A percentile compares a stretch with the other conserved stretches of the same genome.
Conservation (phyloP, 2,329 filamentous ascomycete genomes). For the Botrytis tulipae region DNA sequence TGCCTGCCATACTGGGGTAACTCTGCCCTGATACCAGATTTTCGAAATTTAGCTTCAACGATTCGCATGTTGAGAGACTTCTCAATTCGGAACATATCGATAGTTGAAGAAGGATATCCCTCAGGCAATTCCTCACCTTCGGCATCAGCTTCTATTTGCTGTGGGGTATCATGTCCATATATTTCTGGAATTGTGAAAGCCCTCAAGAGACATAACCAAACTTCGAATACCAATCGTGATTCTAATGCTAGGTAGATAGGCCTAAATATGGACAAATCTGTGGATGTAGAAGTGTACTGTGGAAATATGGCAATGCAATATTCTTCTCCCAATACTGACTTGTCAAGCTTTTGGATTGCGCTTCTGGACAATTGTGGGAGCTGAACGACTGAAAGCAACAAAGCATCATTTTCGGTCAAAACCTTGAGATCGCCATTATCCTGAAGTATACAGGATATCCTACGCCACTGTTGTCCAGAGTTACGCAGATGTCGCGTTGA, state of each 20-base stretch:
- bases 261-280: constrained; percentile 72
- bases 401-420: constrained; percentile 79
- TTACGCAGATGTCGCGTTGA: constrained; percentile 57
- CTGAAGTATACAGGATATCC: constrained; percentile 87
- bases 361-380: constrained; percentile 85
- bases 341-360: constrained; percentile 85
- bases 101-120: constrained; percentile 32
- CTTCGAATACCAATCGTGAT: constrained; percentile 86
- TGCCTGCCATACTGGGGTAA: constrained; percentile 30
- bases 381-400: constrained; percentile 78
- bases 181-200: constrained; percentile 91
- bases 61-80: constrained; percentile 59
- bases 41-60: constrained; percentile 58
- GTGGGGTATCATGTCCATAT: constrained; percentile 52
- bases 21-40: constrained; percentile 35
- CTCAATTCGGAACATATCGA: constrained; percentile 59
- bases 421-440: constrained; percentile 95
- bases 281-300: constrained; percentile 76
- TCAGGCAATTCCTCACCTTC: constrained; percentile 18
- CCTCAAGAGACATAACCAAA: constrained; percentile 90
- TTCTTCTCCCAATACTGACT: constrained; percentile 86
- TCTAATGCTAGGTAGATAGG: constrained; percentile 89
- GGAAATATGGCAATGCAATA: constrained; percentile 95
- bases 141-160: constrained; percentile 26
- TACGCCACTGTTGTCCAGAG: constrained; percentile 67